Percentiles rank a stretch among this genome's conserved stretches.
phyloP scores from a whole-genome alignment of 208 protist species.

The Sergeia podlipaevii region DNA sequence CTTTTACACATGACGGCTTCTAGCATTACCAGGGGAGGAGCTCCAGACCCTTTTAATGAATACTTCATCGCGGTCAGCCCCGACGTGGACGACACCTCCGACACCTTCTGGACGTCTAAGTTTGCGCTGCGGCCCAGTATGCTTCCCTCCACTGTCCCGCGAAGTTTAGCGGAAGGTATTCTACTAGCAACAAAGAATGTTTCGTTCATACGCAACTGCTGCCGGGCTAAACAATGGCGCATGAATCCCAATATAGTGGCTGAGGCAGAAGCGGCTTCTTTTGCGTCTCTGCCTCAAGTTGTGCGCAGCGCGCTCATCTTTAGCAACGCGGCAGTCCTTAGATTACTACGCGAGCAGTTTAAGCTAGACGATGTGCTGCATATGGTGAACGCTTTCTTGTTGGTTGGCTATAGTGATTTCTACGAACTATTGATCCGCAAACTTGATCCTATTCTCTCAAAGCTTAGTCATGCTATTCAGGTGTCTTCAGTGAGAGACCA shows the following conservation, averaged over 20 bases:
- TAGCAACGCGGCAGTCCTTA: slow-evolving; percentile 57
- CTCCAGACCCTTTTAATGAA: slow-evolving; percentile 53
- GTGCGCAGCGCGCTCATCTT: slow-evolving; percentile 31
- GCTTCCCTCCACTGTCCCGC: slow-evolving; percentile 50
- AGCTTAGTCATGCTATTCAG: slow-evolving; percentile 42
- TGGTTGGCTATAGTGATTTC: slow-evolving; percentile 67
- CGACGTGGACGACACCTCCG: slow-evolving; percentile 36
- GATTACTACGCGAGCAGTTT: slow-evolving; percentile 45
- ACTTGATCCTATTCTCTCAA: slow-evolving; percentile 43
- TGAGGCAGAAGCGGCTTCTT: slow-evolving; percentile 33
- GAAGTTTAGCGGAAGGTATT: slow-evolving; percentile 39
- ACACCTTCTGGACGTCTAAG: slow-evolving; percentile 45
- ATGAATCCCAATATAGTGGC: slow-evolving; percentile 44
- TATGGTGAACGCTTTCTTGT: slow-evolving; percentile 57
- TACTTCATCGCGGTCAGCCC: slow-evolving; percentile 48
- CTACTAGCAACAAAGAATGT: slow-evolving; percentile 59
- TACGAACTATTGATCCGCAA: slow-evolving; percentile 57
- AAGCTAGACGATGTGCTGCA: slow-evolving; percentile 46
- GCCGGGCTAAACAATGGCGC: slow-evolving; percentile 52
- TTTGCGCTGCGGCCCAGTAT: slow-evolving; percentile 46
- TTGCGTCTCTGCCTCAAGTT: slow-evolving; percentile 35
- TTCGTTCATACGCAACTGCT: slow-evolving; percentile 55
- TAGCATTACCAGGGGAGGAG: slow-evolving; percentile 54
- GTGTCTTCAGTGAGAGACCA: slow-evolving; percentile 52
- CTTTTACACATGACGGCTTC: slow-evolving; percentile 50